Evolutionary conservation across 208 protist genomes (phyloP).

Genomic region (Trypanosoma vivax): DNA sequence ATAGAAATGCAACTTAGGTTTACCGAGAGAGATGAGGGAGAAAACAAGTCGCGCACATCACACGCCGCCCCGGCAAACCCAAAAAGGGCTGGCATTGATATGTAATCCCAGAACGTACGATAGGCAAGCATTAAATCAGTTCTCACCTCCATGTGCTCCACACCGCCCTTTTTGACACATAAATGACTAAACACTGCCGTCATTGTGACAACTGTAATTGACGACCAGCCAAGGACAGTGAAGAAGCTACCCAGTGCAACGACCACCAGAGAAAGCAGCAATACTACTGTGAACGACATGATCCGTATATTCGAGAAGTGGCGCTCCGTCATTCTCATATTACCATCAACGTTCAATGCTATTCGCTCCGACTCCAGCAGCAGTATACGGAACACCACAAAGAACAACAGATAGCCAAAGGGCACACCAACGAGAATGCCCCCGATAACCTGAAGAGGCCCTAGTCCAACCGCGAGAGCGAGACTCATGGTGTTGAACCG

Average conservation of each 20-base stretch:
- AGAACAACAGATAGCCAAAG: slow-evolving; percentile 31
- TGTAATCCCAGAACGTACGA: slow-evolving; percentile 45
- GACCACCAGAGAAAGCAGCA: slow-evolving; percentile 26
- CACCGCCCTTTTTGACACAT: slow-evolving; percentile 28
- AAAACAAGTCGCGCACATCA: slow-evolving; percentile 40
- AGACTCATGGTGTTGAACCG: slow-evolving; percentile 40
- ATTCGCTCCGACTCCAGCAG: slow-evolving; percentile 44
- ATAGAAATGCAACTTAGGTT: slow-evolving; percentile 39
- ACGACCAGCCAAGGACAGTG: slow-evolving; percentile 27
- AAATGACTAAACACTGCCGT: slow-evolving; percentile 40
- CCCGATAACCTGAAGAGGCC: slow-evolving; percentile 43
- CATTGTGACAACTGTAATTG: slow-evolving; percentile 29
- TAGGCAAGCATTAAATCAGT: slow-evolving; percentile 37
- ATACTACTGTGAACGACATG: slow-evolving; percentile 31
- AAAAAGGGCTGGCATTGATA: slow-evolving; percentile 56
- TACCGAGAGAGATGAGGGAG: slow-evolving; percentile 29
- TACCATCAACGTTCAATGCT: not conserved
- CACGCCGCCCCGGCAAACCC: slow-evolving; percentile 33
- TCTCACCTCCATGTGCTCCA: slow-evolving; percentile 28
- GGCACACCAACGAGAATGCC: slow-evolving; percentile 34
- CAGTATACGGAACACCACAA: slow-evolving; percentile 38
- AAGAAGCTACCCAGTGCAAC: slow-evolving; percentile 27
- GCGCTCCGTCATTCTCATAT: slow-evolving; percentile 31
- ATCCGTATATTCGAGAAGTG: slow-evolving; percentile 44
- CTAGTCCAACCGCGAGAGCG: slow-evolving; percentile 27